Evolutionary conservation across 2,329 filamentous ascomycete genomes (phyloP).

Genomic region (Colletotrichum sidae): DNA sequence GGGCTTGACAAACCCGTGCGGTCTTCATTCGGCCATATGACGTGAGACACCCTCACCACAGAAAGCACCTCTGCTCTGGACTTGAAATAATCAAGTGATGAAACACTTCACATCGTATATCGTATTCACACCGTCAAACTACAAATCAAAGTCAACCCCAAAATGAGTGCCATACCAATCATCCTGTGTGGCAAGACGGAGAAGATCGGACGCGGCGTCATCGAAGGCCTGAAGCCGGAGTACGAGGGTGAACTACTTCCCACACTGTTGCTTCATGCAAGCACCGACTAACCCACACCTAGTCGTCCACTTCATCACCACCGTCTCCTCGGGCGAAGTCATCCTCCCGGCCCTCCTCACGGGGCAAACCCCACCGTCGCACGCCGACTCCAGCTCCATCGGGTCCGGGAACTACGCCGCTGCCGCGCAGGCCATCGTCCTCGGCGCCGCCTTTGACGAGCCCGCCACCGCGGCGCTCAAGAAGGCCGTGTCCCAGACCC

Average conservation of each 20-base stretch:
- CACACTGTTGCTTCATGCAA: neutral
- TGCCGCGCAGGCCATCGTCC: constrained; percentile 28
- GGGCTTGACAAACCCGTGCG: neutral
- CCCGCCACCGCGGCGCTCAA: constrained; percentile 9
- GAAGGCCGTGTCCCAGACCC: constrained; percentile 12
- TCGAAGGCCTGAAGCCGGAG: constrained; percentile 42
- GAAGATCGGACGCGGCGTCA: constrained; percentile 39
- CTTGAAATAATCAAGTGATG: neutral
- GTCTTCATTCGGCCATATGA: neutral
- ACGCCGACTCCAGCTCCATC: constrained; percentile 37
- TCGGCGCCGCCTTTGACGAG: constrained; percentile 36
- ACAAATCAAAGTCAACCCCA: neutral
- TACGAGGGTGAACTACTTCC: constrained; percentile 40
- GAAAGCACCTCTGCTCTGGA: neutral
- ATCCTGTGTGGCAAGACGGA: constrained; percentile 43
- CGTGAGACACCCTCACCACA: constrained; percentile 5
- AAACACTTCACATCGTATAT: neutral
- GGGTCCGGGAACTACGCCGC: constrained; percentile 33
- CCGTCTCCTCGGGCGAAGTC: constrained; percentile 27
- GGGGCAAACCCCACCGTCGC: constrained; percentile 15
- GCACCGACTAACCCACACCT: neutral
- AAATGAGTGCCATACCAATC: constrained; percentile 33
- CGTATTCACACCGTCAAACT: constrained; percentile 6
- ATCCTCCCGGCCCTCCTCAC: constrained; percentile 36
- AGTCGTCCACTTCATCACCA: constrained; percentile 37